Conservation (phyloP, 257 asterid genomes). For the Ligustrum vulgare region DNA sequence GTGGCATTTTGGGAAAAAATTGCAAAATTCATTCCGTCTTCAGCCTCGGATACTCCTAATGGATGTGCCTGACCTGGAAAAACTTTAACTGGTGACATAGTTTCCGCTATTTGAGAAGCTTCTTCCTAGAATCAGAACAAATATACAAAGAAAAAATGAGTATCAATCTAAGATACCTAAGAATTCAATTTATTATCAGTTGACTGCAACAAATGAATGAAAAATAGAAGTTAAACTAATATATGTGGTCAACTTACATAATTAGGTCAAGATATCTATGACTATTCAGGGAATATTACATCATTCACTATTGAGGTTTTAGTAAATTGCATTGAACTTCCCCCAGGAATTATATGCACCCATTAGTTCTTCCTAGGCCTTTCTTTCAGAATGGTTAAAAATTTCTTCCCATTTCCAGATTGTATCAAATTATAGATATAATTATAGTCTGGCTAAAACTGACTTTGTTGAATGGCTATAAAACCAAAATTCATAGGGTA, state of each 20-base stretch:
- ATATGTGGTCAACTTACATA: neutral
- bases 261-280: neutral
- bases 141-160: slow-evolving; percentile 17
- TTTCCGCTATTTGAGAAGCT: slow-evolving; percentile 42
- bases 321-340: neutral
- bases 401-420: neutral
- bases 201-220: neutral
- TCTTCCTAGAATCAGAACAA: slow-evolving; percentile 57
- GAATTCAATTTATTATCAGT: neutral
- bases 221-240: neutral
- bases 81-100: slow-evolving; percentile 39
- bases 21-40: slow-evolving; percentile 82
- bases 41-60: slow-evolving; percentile 79
- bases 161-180: neutral
- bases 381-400: neutral
- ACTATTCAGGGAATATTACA: neutral
- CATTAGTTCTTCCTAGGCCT: neutral
- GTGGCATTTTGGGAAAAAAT: slow-evolving; percentile 89
- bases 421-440: neutral
- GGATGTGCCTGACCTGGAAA: slow-evolving; percentile 85
- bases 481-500: neutral
- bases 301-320: neutral
- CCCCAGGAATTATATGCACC: neutral
- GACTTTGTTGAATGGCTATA: neutral
- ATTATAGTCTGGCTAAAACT: neutral